Base-by-base conservation (phyloP, 192 early-diverging fungal genomes). In the Helicostylum pulchrum region DNA sequence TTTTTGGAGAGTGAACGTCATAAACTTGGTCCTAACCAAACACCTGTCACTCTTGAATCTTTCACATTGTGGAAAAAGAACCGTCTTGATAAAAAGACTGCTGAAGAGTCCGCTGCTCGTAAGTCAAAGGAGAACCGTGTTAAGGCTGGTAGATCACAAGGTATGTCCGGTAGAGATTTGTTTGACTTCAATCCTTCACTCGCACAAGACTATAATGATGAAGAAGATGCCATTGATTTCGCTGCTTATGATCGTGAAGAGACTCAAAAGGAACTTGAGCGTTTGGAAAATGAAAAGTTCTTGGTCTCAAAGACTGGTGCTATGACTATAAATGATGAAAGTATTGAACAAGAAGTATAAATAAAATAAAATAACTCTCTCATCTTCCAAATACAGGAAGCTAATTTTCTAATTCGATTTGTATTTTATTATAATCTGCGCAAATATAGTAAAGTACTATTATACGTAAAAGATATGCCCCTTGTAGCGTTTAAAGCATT, bases 1-100 rank as follows among this genome's bases (percentile, higher is more conserved):
- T 99, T 99, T 68, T 83, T 99, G 77, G 97, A 99, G 76, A 92
- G 87, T 17, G 96, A 97, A 90, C 90, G 97, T 9, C 97, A 98
- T 82, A 91, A 91, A 61, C 83, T 99, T 59, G 97, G 94, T 14
- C 34, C 83, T 58, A 93, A 97, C 66, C 76, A 90, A 34, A 99
- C 97, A 30, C 95, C 95, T n/a, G 93, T 99, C 20, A 99, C 90
- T 5, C 78, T 89, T 15, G 96, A 96, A 49, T 82, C 90, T 15
- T 99, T 99, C 68, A 87, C 83, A 5, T 83, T 85, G 63, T 99
- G 97, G 97, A 99, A 98, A 84, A 84, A 78, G 64, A 89, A 88
- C 65, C 91, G 97, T 36, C 82, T 85, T 52, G 83, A 77, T 12
- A 83, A 87, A 55, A 75, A 82, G 66, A 88, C 87, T 14, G 87